A percentile compares a stretch with the other conserved stretches of the same genome.
phyloP scores from a whole-genome alignment of 208 protist genomes.

The Leishmania arabica region DNA sequence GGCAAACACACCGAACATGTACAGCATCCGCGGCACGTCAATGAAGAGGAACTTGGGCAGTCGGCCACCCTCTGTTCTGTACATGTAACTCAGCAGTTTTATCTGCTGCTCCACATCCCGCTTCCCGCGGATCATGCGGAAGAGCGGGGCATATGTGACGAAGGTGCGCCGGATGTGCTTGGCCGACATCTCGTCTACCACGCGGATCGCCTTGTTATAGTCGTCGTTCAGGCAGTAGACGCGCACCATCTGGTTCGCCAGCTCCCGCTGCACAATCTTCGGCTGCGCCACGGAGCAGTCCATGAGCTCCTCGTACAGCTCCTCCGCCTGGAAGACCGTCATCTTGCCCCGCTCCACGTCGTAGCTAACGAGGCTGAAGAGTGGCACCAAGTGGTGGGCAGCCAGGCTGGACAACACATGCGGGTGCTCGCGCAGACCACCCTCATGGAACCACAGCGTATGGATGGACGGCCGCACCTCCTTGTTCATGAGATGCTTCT shows the following conservation, averaged over 20 bases:
- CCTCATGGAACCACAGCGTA: constrained; percentile 88
- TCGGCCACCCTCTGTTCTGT: constrained; percentile 72
- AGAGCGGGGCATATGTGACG: constrained; percentile 90
- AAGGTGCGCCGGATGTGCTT: constrained; percentile 87
- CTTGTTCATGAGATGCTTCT: constrained; percentile 77
- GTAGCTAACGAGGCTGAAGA: constrained; percentile 87
- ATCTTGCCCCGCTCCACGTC: constrained; percentile 89
- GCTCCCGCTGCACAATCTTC: constrained; percentile 87
- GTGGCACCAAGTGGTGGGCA: constrained; percentile 89
- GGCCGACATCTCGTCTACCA: constrained; percentile 79
- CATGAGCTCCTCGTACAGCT: constrained; percentile 90
- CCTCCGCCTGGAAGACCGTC: constrained; percentile 67
- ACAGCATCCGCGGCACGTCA: constrained; percentile 84
- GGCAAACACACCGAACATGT: constrained; percentile 87
- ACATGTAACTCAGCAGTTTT: constrained; percentile 73
- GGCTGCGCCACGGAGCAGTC: constrained; percentile 88
- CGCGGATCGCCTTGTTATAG: constrained; percentile 72
- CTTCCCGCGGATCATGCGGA: constrained; percentile 70
- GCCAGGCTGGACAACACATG: constrained; percentile 80
- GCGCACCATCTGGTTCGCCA: constrained; percentile 90
- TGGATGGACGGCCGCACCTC: constrained; percentile 83
- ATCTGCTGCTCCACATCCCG: constrained; percentile 73
- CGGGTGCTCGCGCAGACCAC: constrained; percentile 68
- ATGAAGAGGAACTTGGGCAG: constrained; percentile 85
- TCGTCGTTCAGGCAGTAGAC: constrained; percentile 80